Base-by-base conservation (phyloP, 108 stramenopile genomes). In the Cylindrotheca fusiformis region DNA sequence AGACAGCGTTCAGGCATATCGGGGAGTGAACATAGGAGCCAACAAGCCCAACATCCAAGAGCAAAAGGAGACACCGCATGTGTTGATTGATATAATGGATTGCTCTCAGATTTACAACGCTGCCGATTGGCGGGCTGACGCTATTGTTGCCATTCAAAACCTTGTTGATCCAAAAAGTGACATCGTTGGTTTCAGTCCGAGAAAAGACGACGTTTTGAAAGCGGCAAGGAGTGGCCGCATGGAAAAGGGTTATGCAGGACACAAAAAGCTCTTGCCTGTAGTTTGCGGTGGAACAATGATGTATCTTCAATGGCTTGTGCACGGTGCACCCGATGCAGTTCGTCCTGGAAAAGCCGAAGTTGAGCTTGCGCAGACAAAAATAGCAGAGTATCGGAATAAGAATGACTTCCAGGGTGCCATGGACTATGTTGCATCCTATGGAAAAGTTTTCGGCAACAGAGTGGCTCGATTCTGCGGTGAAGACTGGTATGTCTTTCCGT, bases 261-360 rank as follows among this genome's bases (percentile, higher is more conserved):
- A 67, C 28, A 62, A 75, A 21, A 12, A 41, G 4, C 23, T 90
- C 10, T 65, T 90, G 27, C 88, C 88, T 20, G 84, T 96, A 8
- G 86, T 96, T 18, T 89, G 90, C 19, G 95, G 95, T 23, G 95
- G 95, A 0, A 74, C 72, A 0, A 96, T 96, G 92, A 96, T 98
- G 95, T 98, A 97, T 69, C 52, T 96, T 0, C 84, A 96, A 47
- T 98, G 97, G 97, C 84, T 98, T 18, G 90, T 97, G 0, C 88
- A 95, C 59, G 97, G 97, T 24, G 61, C 73, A 52, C 97, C 97
- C 0, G 96, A 98, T 72, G 96, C 95, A 8, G 74, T 85, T n/a
- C 78, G 79, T 66, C 86, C 90, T 30, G 83, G 83, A 21, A 67
- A 67, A 6, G 68, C 65, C 10, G 93, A 90, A 1, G 49, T 83